Evolutionary conservation across 345 rosid species (phyloP).

Genomic region (Pistacia atlantica): DNA sequence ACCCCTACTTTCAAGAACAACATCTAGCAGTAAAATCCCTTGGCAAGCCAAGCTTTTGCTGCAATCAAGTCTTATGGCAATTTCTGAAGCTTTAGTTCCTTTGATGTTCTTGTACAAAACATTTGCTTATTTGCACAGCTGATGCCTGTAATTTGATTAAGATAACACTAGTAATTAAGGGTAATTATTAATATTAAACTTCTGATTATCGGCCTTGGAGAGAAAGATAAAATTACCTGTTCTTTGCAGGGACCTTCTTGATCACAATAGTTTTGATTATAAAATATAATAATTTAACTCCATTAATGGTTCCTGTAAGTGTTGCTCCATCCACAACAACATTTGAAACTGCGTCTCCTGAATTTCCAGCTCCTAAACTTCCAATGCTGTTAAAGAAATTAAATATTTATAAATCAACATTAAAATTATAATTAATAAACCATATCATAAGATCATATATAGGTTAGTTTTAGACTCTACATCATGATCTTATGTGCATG

Average conservation of each 20-base stretch:
- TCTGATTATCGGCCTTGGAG: background rate
- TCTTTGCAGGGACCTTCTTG: slow-evolving; percentile 45
- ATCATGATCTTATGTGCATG: too few relatives aligned
- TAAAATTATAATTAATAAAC: too few relatives aligned
- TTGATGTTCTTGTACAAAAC: slow-evolving; percentile 65
- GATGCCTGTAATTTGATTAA: slow-evolving; percentile 41
- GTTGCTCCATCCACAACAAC: slow-evolving; percentile 64
- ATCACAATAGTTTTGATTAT: slow-evolving; percentile 79
- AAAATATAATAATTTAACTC: slow-evolving; percentile 52
- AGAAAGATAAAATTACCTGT: slow-evolving; percentile 47
- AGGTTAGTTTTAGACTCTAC: background rate
- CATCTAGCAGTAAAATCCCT: slow-evolving; percentile 56
- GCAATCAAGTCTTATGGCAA: slow-evolving; percentile 63
- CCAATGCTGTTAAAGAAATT: slow-evolving; percentile 55
- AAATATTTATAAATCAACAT: too few relatives aligned
- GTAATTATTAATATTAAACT: background rate
- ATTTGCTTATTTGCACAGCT: slow-evolving; percentile 75
- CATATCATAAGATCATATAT: too few relatives aligned
- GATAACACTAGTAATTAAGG: background rate
- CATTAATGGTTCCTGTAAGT: slow-evolving; percentile 73
- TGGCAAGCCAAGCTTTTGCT: slow-evolving; percentile 58
- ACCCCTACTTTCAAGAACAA: slow-evolving; percentile 21
- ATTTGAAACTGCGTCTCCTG: slow-evolving; percentile 71
- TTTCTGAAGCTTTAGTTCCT: slow-evolving; percentile 73
- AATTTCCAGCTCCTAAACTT: slow-evolving; percentile 69